These are phyloP conservation scores for Lenwebbia sp. DNA, from an alignment of 345 rosid genomes.

Conservation along the genomic window DNA sequence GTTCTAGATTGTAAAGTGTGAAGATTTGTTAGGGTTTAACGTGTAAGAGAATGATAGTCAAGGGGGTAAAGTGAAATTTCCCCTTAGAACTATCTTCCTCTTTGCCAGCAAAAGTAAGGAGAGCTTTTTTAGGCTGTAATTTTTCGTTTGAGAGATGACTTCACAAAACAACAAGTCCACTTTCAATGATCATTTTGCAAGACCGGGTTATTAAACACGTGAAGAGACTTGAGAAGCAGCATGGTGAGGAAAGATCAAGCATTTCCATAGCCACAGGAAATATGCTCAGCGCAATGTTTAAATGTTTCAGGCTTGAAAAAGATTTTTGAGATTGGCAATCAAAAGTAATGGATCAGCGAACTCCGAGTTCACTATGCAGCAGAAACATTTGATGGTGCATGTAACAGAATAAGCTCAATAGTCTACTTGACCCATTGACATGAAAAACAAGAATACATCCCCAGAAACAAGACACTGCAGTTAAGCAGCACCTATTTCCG, in stretches of 20 bases:
- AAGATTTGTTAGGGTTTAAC: background rate
- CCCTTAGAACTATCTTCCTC: background rate
- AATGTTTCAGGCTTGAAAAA: background rate
- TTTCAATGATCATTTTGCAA: background rate
- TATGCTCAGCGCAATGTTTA: background rate
- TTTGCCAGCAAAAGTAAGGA: background rate
- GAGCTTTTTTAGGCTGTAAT: background rate
- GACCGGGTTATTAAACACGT: constrained; percentile 3
- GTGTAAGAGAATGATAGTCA: background rate
- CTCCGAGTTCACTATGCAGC: background rate
- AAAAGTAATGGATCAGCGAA: background rate
- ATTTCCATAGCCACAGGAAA: background rate
- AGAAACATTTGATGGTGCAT: background rate
- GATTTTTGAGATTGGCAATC: background rate
- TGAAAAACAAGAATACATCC: background rate
- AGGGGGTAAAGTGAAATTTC: background rate
- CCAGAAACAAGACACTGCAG: background rate
- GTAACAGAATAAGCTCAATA: background rate
- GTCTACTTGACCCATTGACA: background rate
- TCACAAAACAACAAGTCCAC: background rate
- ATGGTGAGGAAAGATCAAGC: background rate
- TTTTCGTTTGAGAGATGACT: background rate
- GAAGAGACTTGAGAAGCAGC: background rate
- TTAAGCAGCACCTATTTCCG: background rate
- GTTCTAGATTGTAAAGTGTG: background rate